These are phyloP conservation scores for Gremmenia infestans DNA, from an alignment of 2,329 filamentous ascomycete species.

Conservation along the genomic window DNA sequence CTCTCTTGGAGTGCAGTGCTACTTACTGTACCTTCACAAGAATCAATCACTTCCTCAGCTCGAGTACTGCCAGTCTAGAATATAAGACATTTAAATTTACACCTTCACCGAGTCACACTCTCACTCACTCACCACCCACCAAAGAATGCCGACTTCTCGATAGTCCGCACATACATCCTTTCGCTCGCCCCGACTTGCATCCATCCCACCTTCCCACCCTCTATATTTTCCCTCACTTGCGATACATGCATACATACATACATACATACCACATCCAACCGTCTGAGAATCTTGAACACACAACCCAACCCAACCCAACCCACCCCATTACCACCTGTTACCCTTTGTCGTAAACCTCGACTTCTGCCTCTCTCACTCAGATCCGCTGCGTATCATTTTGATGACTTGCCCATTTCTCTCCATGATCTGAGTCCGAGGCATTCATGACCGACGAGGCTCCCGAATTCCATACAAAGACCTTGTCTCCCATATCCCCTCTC, in stretches of 20 bases:
- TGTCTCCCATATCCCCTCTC: slow-evolving; percentile 67
- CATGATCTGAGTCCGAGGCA: slow-evolving; percentile 10
- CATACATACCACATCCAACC: not conserved
- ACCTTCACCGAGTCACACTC: not conserved
- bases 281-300: slow-evolving; percentile 1
- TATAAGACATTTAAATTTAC: not conserved
- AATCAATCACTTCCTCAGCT: not conserved
- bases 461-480: slow-evolving; percentile 58
- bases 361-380: not conserved
- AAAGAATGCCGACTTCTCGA: not conserved
- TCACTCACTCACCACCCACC: not conserved
- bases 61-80: not conserved
- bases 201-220: not conserved
- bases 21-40: not conserved
- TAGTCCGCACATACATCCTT: not conserved
- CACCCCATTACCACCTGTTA: not conserved
- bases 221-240: not conserved
- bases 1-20: not conserved
- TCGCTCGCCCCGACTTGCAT: not conserved
- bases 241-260: not conserved
- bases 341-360: not conserved
- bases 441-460: slow-evolving; percentile 38
- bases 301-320: too few relatives aligned
- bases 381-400: not conserved
- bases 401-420: slow-evolving; percentile 7